Conservation (phyloP, 257 asterid species). For the Solanum sejunctum region DNA sequence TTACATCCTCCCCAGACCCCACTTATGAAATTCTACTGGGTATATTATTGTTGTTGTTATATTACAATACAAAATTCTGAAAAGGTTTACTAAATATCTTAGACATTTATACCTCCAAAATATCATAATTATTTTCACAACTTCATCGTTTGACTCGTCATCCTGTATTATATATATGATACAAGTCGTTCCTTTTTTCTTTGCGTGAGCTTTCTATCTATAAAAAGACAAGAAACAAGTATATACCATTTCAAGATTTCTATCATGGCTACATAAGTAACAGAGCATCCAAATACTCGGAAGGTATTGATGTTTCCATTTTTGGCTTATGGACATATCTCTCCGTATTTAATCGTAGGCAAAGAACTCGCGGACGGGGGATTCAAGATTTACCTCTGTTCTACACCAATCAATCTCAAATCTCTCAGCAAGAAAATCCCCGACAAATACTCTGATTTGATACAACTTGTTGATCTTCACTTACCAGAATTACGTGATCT, state of each 20-base stretch:
- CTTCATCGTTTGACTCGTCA: too few relatives aligned
- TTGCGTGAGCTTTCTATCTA: too few relatives aligned
- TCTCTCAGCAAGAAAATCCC: conserved; percentile 13
- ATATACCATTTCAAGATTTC: neutral
- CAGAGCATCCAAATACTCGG: neutral
- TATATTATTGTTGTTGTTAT: too few relatives aligned
- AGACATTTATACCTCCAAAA: too few relatives aligned
- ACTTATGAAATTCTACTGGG: too few relatives aligned
- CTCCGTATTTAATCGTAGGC: conserved; percentile 19
- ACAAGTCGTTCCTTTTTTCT: too few relatives aligned
- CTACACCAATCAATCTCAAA: conserved; percentile 29
- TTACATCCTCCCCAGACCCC: too few relatives aligned
- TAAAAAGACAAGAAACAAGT: neutral
- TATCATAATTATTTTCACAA: too few relatives aligned
- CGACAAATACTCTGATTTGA: conserved; percentile 1
- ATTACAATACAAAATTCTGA: too few relatives aligned
- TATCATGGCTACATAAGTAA: neutral
- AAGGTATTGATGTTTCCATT: conserved; percentile 1
- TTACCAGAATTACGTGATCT: conserved; percentile 11
- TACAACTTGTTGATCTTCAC: conserved; percentile 19
- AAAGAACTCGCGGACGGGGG: conserved; percentile 17
- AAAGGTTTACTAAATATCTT: too few relatives aligned
- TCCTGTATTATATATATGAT: too few relatives aligned
- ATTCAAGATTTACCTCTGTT: conserved; percentile 25
- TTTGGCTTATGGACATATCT: conserved; percentile 2